Conservation (phyloP, 192 early-diverging fungal genomes). For the Coemansia sp. region DNA sequence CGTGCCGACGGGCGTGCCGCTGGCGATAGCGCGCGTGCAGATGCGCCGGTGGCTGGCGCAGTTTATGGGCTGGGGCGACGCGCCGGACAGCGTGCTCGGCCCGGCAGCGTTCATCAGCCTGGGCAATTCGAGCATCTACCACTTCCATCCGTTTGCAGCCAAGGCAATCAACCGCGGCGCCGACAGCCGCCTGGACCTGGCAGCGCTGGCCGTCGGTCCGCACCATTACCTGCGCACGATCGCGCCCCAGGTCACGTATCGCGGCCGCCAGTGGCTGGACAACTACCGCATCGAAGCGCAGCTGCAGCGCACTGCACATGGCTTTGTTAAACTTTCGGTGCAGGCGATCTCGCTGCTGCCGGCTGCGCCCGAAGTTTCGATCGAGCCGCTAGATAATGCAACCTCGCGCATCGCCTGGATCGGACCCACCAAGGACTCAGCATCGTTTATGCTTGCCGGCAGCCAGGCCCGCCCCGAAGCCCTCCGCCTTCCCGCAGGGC, state of each 20-base stretch:
- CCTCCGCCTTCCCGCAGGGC: constrained; percentile 11
- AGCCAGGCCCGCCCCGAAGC: not conserved
- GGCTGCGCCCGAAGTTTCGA: constrained; percentile 14
- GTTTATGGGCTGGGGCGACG: constrained; percentile 14
- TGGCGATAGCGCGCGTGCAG: constrained; percentile 8
- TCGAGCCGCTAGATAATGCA: constrained; percentile 19
- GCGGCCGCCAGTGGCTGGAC: constrained; percentile 27
- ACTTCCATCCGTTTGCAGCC: constrained; percentile 17
- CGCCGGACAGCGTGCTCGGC: not conserved
- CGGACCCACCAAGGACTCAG: constrained; percentile 7
- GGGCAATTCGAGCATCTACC: constrained; percentile 35
- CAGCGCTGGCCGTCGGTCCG: not conserved
- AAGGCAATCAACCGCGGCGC: not conserved
- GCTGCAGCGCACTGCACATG: constrained; percentile 28
- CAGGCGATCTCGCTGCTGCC: constrained; percentile 34
- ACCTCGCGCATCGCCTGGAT: constrained; percentile 37
- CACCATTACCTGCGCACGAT: constrained; percentile 16
- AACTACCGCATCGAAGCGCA: constrained; percentile 31
- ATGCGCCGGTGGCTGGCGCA: constrained; percentile 43
- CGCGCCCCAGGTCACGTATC: constrained; percentile 10
- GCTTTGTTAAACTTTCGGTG: constrained; percentile 14
- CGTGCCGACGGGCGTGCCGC: not conserved
- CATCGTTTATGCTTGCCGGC: constrained; percentile 6
- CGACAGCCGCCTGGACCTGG: constrained; percentile 18
- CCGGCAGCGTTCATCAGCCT: constrained; percentile 28